Evolutionary conservation across 129 eudicot species (phyloP), one percentile per base, ranked within the genome.

Genomic region (Chrysanthemum seticuspe): DNA sequence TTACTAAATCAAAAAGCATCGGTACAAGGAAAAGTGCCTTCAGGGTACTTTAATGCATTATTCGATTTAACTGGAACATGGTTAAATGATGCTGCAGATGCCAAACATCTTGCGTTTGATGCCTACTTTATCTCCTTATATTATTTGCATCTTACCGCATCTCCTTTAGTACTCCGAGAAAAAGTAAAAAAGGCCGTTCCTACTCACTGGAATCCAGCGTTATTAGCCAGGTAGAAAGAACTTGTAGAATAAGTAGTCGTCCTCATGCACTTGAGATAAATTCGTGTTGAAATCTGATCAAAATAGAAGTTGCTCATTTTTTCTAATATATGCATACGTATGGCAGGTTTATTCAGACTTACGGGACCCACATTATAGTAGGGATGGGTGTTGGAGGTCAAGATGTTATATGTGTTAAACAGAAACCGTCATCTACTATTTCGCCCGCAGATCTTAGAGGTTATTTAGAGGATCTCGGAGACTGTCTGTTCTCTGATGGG

Each of bases 331-430:
- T 36, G 64, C 36, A 63, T 79, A 49, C 65, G 51, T 74, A 80
- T 25, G 81, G 66, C 90, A 93, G 98, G 88, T 93, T 93, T 73
- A 89, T 93, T 80, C 92, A 81, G 83, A 89, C 89, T n/a, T 93
- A 85, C 44, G 98, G 98, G 72, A 93, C 98, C 13, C 98, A 93
- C 82, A 84, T 93, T 59, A 80, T 93, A 57, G 95, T 89, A 48
- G 98, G 98, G 48, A 76, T 93, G 86, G 95, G 87, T 53, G 85
- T 93, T 79, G 98, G 98, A 55, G 98, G 98, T 76, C 98, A 93
- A 84, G 98, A 93, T 79, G 56, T 93, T 75, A 76, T 93, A 48
- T 93, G 98, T 58, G 87, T 93, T 23, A 89, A 91, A 72, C 98
- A 93, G 78, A 82, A 77, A 76, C 78, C 96, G 8, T 83, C 96